Base-by-base conservation (phyloP, 257 asterid species). In the Nicotiana attenuata region DNA sequence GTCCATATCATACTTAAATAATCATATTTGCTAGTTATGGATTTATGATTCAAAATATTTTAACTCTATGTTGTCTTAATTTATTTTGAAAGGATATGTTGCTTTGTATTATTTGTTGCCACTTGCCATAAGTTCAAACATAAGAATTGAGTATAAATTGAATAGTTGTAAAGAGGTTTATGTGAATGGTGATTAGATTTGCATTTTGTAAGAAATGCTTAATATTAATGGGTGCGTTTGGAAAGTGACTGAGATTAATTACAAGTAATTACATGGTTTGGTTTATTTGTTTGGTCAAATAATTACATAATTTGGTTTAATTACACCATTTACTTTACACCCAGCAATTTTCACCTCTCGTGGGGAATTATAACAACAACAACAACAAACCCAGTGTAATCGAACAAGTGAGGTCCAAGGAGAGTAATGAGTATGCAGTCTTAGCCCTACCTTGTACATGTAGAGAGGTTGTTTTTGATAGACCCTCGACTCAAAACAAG, bases 111-210 rank as follows among this genome's bases (percentile, higher is more conserved):
- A 67, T 35, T 67, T 67, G 76, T 33, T 67, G 55, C 55, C 76
- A 67, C 55, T 67, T 35, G 53, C 55, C 59, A 15, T 53, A 53
- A 53, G 19, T 16, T 67, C 53, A 67, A 67, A 17, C 5, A 10
- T 19, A 67, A 5, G 8, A 66, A 66, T 65, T 35, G 35, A 31
- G 35, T 35, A 38, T 68, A 35, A 68, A 35, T 68, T 20, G 29
- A 35, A 19, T 67, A 19, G 1, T 2, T 65, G 19, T 22, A 7
- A 20, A 22, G 16, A 60, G 66, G 16, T 20, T 60, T 68, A 19
- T 52, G 77, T 68, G 55, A 19, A 68, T 68, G 77, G n/a, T 68
- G 77, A 68, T 68, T 68, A 38, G 77, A 38, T 68, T 68, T 68
- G 77, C 56, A 5, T 5, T 11, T 68, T 10, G 56, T n/a, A 38